Evolutionary conservation across 1,284 basidiomycete species (phyloP).

Genomic region (Grifola frondosa): DNA sequence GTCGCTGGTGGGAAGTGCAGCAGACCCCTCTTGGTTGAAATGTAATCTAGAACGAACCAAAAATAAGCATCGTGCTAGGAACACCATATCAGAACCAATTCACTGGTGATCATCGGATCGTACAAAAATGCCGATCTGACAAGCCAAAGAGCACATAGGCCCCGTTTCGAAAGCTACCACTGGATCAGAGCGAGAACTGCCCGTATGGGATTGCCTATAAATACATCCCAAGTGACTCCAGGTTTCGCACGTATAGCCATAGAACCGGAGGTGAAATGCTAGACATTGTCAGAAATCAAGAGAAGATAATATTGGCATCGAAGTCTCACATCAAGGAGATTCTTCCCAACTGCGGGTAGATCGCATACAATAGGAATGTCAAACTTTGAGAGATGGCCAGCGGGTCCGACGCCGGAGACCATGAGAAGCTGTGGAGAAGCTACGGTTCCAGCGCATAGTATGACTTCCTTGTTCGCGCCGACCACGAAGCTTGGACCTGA

Average conservation of each 20-base stretch:
- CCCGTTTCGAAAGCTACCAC: slow-evolving; percentile 37
- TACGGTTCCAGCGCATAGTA: slow-evolving; percentile 43
- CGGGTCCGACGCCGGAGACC: slow-evolving; percentile 48
- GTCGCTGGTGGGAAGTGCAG: slow-evolving; percentile 16
- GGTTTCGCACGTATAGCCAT: slow-evolving; percentile 29
- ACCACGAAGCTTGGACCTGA: slow-evolving; percentile 26
- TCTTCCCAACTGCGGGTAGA: slow-evolving; percentile 44
- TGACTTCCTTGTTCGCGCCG: slow-evolving; percentile 36
- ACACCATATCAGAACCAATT: too few relatives aligned
- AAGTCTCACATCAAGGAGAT: slow-evolving; percentile 37
- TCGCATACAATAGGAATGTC: slow-evolving; percentile 39
- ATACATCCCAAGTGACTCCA: slow-evolving; percentile 32
- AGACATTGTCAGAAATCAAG: background rate
- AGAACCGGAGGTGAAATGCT: slow-evolving; percentile 33
- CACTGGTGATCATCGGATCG: slow-evolving; percentile 33
- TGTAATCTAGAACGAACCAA: slow-evolving; percentile 15
- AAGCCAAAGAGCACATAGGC: slow-evolving; percentile 23
- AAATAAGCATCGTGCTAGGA: background rate
- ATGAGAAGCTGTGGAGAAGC: slow-evolving; percentile 48
- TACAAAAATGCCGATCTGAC: slow-evolving; percentile 29
- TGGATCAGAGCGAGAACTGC: slow-evolving; percentile 27
- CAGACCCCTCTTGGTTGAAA: slow-evolving; percentile 9
- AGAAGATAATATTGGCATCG: background rate
- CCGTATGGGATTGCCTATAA: slow-evolving; percentile 26
- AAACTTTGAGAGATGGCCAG: slow-evolving; percentile 33